These are phyloP conservation scores for Hypocreales sp. DNA, from an alignment of 2,329 filamentous ascomycete species.

Conservation along the genomic window DNA sequence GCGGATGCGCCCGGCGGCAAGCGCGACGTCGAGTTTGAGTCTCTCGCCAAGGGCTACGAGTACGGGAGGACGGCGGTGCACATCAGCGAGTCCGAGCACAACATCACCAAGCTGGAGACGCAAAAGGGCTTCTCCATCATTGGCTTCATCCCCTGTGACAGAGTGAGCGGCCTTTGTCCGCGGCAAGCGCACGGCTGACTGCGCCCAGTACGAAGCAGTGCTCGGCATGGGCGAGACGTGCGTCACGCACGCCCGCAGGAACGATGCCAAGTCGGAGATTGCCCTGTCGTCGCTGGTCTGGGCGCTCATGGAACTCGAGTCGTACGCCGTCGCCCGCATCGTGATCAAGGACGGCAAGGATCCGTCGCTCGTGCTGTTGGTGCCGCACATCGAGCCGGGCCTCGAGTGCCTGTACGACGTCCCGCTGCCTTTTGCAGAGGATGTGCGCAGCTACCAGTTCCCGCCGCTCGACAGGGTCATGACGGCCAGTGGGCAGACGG, in stretches of 20 bases:
- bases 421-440: constrained; percentile 84
- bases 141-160: constrained; percentile 64
- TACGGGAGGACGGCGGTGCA: constrained; percentile 87
- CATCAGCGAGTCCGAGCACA: constrained; percentile 73
- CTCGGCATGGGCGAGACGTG: constrained; percentile 71
- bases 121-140: constrained; percentile 62
- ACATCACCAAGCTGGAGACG: constrained; percentile 78
- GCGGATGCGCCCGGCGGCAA: constrained; percentile 62
- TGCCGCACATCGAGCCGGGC: constrained; percentile 62
- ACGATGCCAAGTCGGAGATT: constrained; percentile 68
- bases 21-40: constrained; percentile 64
- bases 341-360: constrained; percentile 73
- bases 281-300: constrained; percentile 83
- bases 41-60: constrained; percentile 82
- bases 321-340: constrained; percentile 72
- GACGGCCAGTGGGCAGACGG: constrained; percentile 66
- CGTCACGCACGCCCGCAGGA: constrained; percentile 60
- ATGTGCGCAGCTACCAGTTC: constrained; percentile 80
- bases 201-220: constrained; percentile 58
- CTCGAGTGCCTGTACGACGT: constrained; percentile 81
- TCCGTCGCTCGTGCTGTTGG: constrained; percentile 62
- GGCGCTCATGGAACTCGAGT: constrained; percentile 70
- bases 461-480: constrained; percentile 77
- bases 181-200: background rate
- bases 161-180: constrained; percentile 28